Conservation (phyloP, 2,329 filamentous ascomycete species). For the Diaporthe ampelina region DNA sequence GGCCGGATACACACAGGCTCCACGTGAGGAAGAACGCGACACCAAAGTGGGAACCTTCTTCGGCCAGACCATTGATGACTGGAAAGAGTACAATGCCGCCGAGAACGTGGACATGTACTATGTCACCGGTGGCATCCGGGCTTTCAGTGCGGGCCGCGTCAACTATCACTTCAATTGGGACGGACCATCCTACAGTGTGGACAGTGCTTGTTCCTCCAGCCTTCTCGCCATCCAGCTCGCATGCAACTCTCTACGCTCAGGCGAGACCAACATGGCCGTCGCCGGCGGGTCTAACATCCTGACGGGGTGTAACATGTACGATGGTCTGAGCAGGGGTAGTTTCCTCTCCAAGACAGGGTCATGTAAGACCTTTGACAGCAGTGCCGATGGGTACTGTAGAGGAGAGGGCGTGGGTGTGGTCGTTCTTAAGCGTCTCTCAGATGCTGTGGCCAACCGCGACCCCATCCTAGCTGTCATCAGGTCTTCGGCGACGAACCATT, state of each 20-base stretch:
- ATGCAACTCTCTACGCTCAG: constrained; percentile 67
- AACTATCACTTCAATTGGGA: constrained; percentile 56
- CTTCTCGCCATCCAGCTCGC: constrained; percentile 57
- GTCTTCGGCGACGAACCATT: constrained; percentile 73
- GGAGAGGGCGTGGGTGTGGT: constrained; percentile 62
- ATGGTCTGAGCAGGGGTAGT: constrained; percentile 72
- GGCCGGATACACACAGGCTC: constrained; percentile 60
- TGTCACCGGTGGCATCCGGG: constrained; percentile 48
- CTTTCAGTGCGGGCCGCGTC: constrained; percentile 52
- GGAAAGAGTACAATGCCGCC: constrained; percentile 72
- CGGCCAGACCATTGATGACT: constrained; percentile 69
- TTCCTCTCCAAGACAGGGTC: constrained; percentile 65
- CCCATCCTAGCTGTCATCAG: constrained; percentile 46
- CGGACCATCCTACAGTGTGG: constrained; percentile 53
- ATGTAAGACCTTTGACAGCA: constrained; percentile 51
- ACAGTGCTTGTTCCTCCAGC: constrained; percentile 56
- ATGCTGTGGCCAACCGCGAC: constrained; percentile 63
- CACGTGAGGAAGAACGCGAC: constrained; percentile 52
- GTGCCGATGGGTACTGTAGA: constrained; percentile 64
- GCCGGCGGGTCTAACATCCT: constrained; percentile 75
- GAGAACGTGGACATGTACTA: constrained; percentile 43
- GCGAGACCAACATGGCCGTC: constrained; percentile 74
- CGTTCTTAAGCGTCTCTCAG: constrained; percentile 61
- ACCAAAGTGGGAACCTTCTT: constrained; percentile 71
- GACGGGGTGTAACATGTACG: constrained; percentile 74